Evolutionary conservation across 768 basidiomycete species (phyloP).

Genomic region (Kwoniella sp.): DNA sequence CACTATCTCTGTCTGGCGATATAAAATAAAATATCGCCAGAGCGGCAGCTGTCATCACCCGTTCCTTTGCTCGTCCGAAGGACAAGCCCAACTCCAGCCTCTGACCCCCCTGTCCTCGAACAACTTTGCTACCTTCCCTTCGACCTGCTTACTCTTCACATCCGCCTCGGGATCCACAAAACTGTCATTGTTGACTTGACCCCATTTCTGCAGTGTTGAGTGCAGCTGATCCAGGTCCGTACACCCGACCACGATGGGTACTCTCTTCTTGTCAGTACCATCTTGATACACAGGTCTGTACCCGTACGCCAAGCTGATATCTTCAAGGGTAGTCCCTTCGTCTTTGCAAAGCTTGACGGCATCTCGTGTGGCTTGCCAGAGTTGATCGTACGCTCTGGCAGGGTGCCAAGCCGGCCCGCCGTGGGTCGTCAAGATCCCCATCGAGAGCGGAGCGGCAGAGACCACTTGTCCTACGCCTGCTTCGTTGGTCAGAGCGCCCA

Average conservation of each 20-base stretch:
- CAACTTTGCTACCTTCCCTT: constrained; percentile 24
- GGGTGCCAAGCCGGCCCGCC: constrained; percentile 56
- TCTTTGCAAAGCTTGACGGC: constrained; percentile 28
- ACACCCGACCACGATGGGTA: constrained; percentile 54
- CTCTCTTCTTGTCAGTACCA: constrained; percentile 12
- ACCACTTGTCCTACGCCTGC: constrained; percentile 43
- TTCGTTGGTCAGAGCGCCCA: constrained; percentile 32
- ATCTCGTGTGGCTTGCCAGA: constrained; percentile 29
- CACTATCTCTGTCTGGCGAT: no score
- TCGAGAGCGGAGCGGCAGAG: constrained; percentile 55
- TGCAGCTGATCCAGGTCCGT: constrained; percentile 52
- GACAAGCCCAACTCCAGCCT: constrained; percentile 50
- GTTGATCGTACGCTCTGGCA: constrained; percentile 13
- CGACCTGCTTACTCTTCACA: constrained; percentile 24
- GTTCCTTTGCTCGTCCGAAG: constrained; percentile 20
- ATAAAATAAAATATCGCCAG: not conserved
- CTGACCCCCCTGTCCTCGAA: constrained; percentile 40
- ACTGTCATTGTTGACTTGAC: constrained; percentile 5
- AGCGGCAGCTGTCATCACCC: not conserved
- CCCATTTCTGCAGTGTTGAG: constrained; percentile 30
- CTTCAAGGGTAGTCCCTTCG: constrained; percentile 37
- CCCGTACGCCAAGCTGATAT: constrained; percentile 51
- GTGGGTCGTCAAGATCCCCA: constrained; percentile 51
- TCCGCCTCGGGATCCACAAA: constrained; percentile 5
- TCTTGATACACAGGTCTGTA: constrained; percentile 37